Conservation (phyloP, 805 yeast genomes). For the Starmerella vitae region DNA sequence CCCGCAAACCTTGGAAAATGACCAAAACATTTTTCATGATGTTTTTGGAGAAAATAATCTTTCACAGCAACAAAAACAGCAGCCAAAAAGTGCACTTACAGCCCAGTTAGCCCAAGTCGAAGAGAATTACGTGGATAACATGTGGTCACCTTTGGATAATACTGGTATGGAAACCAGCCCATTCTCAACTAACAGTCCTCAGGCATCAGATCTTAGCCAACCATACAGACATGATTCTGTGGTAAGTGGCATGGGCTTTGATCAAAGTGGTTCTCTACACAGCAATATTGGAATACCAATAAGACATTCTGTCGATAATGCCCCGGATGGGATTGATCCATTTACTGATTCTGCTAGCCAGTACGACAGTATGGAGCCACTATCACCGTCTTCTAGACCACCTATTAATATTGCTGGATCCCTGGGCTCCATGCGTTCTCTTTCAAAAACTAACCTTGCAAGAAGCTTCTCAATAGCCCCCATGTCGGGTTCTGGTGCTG, state of each 20-base stretch:
- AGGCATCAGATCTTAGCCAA: neutral
- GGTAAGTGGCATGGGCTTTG: neutral
- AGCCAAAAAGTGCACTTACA: constrained; percentile 12
- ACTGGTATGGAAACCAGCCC: neutral
- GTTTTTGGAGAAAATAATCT: too few species aligned
- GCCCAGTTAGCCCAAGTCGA: constrained; percentile 17
- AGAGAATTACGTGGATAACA: constrained; percentile 1
- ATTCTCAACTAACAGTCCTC: neutral
- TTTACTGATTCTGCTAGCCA: neutral
- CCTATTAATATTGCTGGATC: constrained; percentile 4
- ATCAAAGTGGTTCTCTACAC: neutral
- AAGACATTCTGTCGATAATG: neutral
- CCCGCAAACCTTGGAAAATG: too few species aligned
- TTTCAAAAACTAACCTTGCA: constrained; percentile 11
- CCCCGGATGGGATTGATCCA: neutral
- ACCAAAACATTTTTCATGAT: too few species aligned
- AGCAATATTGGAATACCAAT: neutral
- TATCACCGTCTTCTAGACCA: constrained; percentile 15
- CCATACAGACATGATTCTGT: neutral
- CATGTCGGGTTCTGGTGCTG: constrained; percentile 7
- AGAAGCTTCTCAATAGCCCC: constrained; percentile 5
- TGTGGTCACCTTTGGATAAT: neutral
- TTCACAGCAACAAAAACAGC: neutral
- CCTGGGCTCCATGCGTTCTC: constrained; percentile 3
- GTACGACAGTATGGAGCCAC: constrained; percentile 12